Evolutionary conservation across 2,329 filamentous ascomycete species (phyloP).

Genomic region (Madurella mycetomatis): DNA sequence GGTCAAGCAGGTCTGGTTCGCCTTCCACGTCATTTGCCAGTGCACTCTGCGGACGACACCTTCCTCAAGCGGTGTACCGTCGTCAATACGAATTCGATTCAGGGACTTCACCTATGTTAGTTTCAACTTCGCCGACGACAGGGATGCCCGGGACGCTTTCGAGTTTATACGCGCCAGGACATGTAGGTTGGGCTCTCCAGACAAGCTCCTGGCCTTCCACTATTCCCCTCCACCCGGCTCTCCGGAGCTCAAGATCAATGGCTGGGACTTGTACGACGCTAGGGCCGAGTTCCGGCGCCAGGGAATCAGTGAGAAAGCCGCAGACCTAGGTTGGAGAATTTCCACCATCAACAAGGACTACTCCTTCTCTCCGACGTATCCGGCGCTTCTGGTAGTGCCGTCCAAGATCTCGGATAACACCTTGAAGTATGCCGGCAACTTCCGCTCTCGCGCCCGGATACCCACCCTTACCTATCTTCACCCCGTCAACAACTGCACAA

Average conservation of each 20-base stretch:
- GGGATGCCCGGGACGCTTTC: slow-evolving; percentile 75
- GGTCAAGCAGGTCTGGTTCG: slow-evolving; percentile 76
- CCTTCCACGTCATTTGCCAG: slow-evolving; percentile 83
- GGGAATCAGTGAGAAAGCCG: slow-evolving; percentile 77
- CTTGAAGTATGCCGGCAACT: slow-evolving; percentile 85
- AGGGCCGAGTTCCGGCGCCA: slow-evolving; percentile 80
- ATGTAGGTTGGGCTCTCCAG: slow-evolving; percentile 75
- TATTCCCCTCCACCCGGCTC: slow-evolving; percentile 64
- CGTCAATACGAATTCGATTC: slow-evolving; percentile 81
- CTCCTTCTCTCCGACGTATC: slow-evolving; percentile 88
- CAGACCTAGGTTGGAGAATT: slow-evolving; percentile 79
- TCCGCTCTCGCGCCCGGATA: slow-evolving; percentile 83
- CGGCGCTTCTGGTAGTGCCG: slow-evolving; percentile 77
- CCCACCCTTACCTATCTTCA: slow-evolving; percentile 93
- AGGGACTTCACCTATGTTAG: slow-evolving; percentile 93
- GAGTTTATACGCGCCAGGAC: slow-evolving; percentile 79
- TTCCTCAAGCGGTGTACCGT: slow-evolving; percentile 62
- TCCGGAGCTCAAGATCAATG: slow-evolving; percentile 68
- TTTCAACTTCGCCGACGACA: slow-evolving; percentile 77
- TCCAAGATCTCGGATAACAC: slow-evolving; percentile 93
- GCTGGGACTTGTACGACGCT: slow-evolving; percentile 82
- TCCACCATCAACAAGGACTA: slow-evolving; percentile 89
- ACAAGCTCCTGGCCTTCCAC: slow-evolving; percentile 86
- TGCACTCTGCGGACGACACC: slow-evolving; percentile 75
- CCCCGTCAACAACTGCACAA: slow-evolving; percentile 92